Conservation (phyloP, 2,329 filamentous ascomycete species). For the Penicillium paneum region DNA sequence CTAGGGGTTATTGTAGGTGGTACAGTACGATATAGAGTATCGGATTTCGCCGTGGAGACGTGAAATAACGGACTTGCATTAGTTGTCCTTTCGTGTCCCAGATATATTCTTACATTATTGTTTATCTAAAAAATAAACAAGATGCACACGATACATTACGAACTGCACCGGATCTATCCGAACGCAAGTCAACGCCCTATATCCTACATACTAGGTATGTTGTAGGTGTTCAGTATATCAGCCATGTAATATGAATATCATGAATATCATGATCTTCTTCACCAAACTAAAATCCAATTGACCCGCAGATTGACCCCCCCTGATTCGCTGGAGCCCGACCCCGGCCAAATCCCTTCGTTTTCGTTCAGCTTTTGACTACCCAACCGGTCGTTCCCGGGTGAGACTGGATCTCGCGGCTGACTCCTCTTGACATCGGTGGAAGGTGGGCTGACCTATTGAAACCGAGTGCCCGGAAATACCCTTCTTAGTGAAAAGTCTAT, state of each 20-base stretch:
- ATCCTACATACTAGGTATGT: no score
- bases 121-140: not conserved
- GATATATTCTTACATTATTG: not conserved
- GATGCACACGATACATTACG: not conserved
- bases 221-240: no score
- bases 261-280: not conserved
- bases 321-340: not conserved
- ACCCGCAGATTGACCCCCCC: not conserved
- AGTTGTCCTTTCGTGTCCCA: not conserved
- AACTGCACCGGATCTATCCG: constrained; percentile 13
- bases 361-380: not conserved
- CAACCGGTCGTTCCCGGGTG: not conserved
- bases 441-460: not conserved
- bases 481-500: constrained; percentile 11
- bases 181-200: not conserved
- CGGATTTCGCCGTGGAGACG: not conserved
- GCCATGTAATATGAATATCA: no score
- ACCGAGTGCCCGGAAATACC: not conserved
- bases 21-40: not conserved
- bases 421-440: not conserved
- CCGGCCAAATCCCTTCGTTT: not conserved
- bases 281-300: not conserved
- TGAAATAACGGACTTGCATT: constrained; percentile 2
- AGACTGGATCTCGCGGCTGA: constrained; percentile 9
- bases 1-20: not conserved